These are phyloP conservation scores for Geranium incanum DNA, from an alignment of 441 rosid genomes.

Conservation along the genomic window DNA sequence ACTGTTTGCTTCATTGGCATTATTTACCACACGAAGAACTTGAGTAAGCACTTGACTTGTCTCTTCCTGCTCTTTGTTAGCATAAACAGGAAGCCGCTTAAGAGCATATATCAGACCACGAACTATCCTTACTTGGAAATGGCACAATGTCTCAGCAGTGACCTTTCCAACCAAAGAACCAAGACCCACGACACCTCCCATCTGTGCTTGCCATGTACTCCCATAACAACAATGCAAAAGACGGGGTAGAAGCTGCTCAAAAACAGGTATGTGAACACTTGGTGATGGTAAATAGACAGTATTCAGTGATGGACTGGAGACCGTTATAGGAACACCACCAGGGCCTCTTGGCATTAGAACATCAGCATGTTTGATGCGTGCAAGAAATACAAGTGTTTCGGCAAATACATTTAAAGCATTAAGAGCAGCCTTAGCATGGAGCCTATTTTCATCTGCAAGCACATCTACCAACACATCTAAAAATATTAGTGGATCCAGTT, in stretches of 20 bases:
- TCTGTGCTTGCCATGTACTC: slow-evolving; percentile 94
- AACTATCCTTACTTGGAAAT: slow-evolving; percentile 80
- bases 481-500: slow-evolving; percentile 81
- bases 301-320: slow-evolving; percentile 96
- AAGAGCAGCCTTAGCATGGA: slow-evolving; percentile 85
- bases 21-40: slow-evolving; percentile 93
- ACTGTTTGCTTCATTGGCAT: slow-evolving; percentile 91
- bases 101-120: slow-evolving; percentile 88
- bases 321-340: slow-evolving; percentile 78
- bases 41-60: slow-evolving; percentile 96
- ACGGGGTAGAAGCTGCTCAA: slow-evolving; percentile 96
- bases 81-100: slow-evolving; percentile 86
- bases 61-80: slow-evolving; percentile 94
- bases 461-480: slow-evolving; percentile 95
- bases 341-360: slow-evolving; percentile 73
- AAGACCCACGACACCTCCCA: slow-evolving; percentile 98
- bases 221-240: slow-evolving; percentile 96
- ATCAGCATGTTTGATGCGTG: slow-evolving; percentile 82
- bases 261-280: slow-evolving; percentile 81
- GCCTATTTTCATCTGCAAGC: slow-evolving; percentile 82
- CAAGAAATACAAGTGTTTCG: slow-evolving; percentile 82
- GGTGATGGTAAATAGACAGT: slow-evolving; percentile 94
- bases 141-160: slow-evolving; percentile 82
- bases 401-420: slow-evolving; percentile 74
- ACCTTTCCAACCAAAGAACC: slow-evolving; percentile 96